Evolutionary conservation across 2,329 filamentous ascomycete genomes (phyloP).

Genomic region (Aspergillus ochraceus): DNA sequence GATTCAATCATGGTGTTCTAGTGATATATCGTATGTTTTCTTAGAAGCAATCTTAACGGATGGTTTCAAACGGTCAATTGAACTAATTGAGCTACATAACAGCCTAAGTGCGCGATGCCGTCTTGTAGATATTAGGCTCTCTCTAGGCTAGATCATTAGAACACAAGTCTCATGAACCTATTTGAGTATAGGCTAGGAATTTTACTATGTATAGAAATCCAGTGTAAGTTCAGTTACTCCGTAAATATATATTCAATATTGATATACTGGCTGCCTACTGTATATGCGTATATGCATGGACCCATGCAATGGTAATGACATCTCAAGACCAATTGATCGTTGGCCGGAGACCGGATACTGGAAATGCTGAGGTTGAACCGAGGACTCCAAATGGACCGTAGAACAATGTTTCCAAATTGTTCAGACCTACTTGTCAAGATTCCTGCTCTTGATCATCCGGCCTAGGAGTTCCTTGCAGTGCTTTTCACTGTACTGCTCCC

Average conservation of each 20-base stretch:
- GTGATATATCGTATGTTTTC: too few relatives aligned
- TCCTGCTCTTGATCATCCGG: slow-evolving; percentile 62
- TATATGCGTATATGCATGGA: not conserved
- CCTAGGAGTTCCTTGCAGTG: slow-evolving; percentile 63
- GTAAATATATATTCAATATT: not conserved
- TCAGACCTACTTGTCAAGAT: slow-evolving; percentile 54
- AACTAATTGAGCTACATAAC: not conserved
- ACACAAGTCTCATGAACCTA: not conserved
- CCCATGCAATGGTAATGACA: not conserved
- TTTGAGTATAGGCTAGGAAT: not conserved
- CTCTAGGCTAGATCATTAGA: not conserved
- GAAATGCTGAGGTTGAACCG: not conserved
- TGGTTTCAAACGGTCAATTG: too few relatives aligned
- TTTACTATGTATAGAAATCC: not conserved
- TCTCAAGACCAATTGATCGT: too few relatives aligned
- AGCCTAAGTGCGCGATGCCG: not conserved
- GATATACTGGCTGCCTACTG: not conserved
- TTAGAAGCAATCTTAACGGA: too few relatives aligned
- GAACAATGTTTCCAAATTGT: not conserved
- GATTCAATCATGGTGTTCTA: too few relatives aligned
- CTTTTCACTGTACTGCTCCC: slow-evolving; percentile 67
- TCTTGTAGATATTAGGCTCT: not conserved
- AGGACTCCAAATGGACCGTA: not conserved
- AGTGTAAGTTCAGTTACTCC: not conserved
- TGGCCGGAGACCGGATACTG: not conserved